phyloP scores from a whole-genome alignment of 2,329 filamentous ascomycete genomes.

The Neopestalotiopsis rosae region DNA sequence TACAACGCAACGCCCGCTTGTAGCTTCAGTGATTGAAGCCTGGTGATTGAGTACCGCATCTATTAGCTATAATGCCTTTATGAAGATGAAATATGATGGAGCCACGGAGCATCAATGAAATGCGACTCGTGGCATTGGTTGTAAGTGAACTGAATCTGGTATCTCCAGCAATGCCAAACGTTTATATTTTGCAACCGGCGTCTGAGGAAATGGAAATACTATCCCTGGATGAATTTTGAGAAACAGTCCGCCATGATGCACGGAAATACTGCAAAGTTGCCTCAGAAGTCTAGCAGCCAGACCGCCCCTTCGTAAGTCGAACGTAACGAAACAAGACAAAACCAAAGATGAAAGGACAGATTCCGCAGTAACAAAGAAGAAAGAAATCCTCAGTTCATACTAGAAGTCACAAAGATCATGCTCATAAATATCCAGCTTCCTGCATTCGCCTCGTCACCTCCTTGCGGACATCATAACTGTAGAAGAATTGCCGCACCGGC shows the following conservation, averaged over 20 bases:
- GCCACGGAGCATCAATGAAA: neutral
- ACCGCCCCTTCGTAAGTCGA: neutral
- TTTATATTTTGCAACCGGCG: neutral
- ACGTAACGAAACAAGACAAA: neutral
- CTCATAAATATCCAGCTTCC: slow-evolving; percentile 6
- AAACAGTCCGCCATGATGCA: neutral
- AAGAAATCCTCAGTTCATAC: neutral
- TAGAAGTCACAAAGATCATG: neutral
- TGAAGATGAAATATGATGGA: neutral
- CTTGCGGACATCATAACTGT: slow-evolving; percentile 20
- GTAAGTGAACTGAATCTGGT: neutral
- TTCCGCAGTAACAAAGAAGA: too few species aligned
- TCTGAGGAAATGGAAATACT: neutral
- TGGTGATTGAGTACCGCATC: neutral
- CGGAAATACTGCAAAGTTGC: neutral
- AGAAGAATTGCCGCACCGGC: slow-evolving; percentile 21
- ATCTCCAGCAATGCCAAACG: neutral
- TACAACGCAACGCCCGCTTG: neutral
- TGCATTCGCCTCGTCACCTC: slow-evolving; percentile 19
- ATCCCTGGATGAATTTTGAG: neutral
- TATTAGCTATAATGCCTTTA: neutral
- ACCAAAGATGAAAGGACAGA: neutral
- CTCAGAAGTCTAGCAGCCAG: neutral
- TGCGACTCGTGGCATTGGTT: neutral
- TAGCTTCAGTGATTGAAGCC: neutral